These are phyloP conservation scores for Colletotrichum shisoi DNA, from an alignment of 2,329 filamentous ascomycete species.

Conservation along the genomic window DNA sequence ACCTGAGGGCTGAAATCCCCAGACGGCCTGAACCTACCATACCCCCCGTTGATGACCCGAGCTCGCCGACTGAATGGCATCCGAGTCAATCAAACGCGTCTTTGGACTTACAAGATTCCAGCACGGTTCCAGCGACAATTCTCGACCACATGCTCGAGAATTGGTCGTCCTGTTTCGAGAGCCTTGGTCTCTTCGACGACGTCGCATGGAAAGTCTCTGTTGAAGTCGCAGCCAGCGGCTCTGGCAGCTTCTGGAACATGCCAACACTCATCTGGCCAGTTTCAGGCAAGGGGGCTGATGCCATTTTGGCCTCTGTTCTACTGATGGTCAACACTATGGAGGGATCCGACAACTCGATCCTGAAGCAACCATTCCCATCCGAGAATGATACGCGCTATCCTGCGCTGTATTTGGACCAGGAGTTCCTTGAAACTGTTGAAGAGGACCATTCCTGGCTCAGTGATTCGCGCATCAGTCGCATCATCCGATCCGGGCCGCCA, in stretches of 20 bases:
- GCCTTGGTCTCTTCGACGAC: too few species aligned
- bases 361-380: slow-evolving; percentile 19
- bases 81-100: background rate
- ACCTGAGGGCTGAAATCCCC: slow-evolving; percentile 1
- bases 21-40: background rate
- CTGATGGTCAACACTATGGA: slow-evolving; percentile 20
- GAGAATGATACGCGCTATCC: background rate
- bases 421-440: slow-evolving; percentile 11
- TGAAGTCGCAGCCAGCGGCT: background rate
- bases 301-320: background rate
- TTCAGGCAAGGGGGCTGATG: slow-evolving; percentile 21
- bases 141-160: background rate
- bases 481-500: slow-evolving; percentile 14
- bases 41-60: background rate
- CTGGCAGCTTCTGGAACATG: background rate
- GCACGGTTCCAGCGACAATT: background rate
- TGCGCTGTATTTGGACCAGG: slow-evolving; percentile 22
- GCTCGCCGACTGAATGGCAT: slow-evolving; percentile 15
- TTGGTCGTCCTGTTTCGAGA: background rate
- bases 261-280: slow-evolving; percentile 24
- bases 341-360: slow-evolving; percentile 5
- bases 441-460: background rate
- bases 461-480: background rate
- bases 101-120: background rate
- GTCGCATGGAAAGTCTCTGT: background rate